Conservation (phyloP, 2,329 filamentous ascomycete genomes). For the Cadophora malorum region DNA sequence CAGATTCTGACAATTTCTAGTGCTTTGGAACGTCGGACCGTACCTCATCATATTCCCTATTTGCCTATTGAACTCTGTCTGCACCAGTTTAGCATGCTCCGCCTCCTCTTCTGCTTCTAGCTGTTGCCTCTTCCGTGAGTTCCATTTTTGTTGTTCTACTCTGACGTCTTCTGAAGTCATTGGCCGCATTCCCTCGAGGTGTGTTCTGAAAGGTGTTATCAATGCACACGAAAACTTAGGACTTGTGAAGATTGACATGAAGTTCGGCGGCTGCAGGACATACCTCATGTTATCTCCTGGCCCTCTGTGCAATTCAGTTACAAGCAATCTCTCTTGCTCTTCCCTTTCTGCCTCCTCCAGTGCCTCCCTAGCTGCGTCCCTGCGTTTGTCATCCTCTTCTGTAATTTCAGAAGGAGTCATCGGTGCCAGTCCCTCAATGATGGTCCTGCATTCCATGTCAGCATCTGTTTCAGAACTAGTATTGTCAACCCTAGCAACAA, state of each 20-base stretch:
- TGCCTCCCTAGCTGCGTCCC: not conserved
- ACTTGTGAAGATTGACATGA: not conserved
- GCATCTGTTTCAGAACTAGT: not conserved
- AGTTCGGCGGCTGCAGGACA: not conserved
- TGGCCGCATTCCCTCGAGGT: constrained; percentile 3
- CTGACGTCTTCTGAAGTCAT: constrained; percentile 5
- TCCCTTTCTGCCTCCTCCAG: not conserved
- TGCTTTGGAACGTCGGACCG: not conserved
- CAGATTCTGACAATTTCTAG: not conserved
- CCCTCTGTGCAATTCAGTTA: not conserved
- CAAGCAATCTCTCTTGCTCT: not conserved
- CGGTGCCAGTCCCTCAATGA: constrained; percentile 4
- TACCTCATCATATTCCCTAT: constrained; percentile 24
- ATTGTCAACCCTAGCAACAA: not conserved
- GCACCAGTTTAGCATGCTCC: not conserved
- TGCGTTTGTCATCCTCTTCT: not conserved
- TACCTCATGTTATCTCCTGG: constrained; percentile 11
- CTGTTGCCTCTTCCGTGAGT: not conserved
- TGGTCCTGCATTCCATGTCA: not conserved
- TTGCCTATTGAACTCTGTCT: constrained; percentile 1
- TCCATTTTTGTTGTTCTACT: not conserved
- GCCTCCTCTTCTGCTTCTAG: not conserved
- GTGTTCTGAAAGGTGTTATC: not conserved
- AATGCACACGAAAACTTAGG: not conserved
- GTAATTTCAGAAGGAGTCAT: no score